A percentile compares a stretch with the other conserved stretches of the same genome.
Conservation (phyloP, 768 basidiomycete species). For the Mycena kentingensis region DNA sequence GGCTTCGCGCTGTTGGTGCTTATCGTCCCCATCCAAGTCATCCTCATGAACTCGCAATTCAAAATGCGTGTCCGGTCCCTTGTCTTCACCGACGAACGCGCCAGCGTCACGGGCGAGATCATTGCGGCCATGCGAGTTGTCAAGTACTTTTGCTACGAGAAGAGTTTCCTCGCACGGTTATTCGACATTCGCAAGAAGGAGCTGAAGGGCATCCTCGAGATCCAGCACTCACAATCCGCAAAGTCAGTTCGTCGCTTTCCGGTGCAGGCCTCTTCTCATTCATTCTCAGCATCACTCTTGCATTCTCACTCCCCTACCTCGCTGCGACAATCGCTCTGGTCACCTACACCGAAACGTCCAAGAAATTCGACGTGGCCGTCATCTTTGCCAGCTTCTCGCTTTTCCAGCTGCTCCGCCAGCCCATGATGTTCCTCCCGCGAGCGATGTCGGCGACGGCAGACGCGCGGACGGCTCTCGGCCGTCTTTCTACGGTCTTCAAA, state of each 20-base stretch:
- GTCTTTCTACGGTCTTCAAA: constrained; percentile 53
- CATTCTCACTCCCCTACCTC: constrained; percentile 61
- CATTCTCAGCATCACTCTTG: constrained; percentile 47
- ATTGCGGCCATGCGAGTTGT: constrained; percentile 65
- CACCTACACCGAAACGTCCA: constrained; percentile 57
- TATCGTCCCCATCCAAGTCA: constrained; percentile 63
- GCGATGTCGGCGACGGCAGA: constrained; percentile 65
- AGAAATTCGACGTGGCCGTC: constrained; percentile 61
- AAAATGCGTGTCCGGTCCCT: constrained; percentile 53
- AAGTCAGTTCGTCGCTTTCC: constrained; percentile 45
- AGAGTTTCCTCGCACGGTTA: constrained; percentile 64
- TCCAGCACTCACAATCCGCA: constrained; percentile 61
- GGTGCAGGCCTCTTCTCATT: constrained; percentile 9
- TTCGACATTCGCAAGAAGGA: constrained; percentile 55
- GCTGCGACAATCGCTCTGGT: constrained; percentile 69
- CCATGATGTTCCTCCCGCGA: constrained; percentile 67
- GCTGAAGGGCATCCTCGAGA: constrained; percentile 53
- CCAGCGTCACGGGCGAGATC: constrained; percentile 49
- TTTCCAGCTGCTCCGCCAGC: constrained; percentile 65
- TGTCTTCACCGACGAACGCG: constrained; percentile 62
- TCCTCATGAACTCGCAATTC: constrained; percentile 62
- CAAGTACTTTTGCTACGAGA: constrained; percentile 76
- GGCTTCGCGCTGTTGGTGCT: constrained; percentile 46
- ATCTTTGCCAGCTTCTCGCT: constrained; percentile 51
- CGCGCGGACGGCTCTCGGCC: constrained; percentile 60